Evolutionary conservation across 371 early-diverging fungal species (phyloP).

Genomic region (Quaeritorhiza haematococci): DNA sequence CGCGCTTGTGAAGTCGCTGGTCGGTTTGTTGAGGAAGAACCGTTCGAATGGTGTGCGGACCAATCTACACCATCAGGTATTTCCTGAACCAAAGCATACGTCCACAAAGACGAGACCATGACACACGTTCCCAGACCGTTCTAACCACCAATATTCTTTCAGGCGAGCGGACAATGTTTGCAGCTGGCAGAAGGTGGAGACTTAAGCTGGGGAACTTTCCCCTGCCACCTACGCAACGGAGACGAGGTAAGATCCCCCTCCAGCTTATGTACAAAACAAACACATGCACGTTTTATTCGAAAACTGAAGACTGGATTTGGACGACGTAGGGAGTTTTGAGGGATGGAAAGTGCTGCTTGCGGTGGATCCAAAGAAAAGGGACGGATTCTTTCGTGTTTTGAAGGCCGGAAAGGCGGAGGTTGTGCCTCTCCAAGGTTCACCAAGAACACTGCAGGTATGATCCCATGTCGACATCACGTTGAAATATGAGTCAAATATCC

Average conservation of each 20-base stretch:
- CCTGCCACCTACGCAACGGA: no score
- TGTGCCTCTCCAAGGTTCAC: no score
- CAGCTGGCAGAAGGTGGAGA: conserved; percentile 12
- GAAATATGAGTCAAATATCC: no score
- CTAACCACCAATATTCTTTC: not conserved
- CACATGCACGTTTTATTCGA: no score
- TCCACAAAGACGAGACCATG: no score
- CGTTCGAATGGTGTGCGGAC: conserved; percentile 25
- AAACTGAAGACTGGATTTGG: not conserved
- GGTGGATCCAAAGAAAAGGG: conserved; percentile 1
- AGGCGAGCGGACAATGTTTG: not conserved
- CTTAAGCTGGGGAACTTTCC: conserved; percentile 5
- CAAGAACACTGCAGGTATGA: no score
- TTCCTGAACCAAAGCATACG: no score
- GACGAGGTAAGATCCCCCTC: no score
- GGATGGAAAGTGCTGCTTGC: conserved; percentile 15
- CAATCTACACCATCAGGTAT: no score
- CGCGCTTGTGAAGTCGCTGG: conserved; percentile 16
- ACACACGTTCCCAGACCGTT: not conserved
- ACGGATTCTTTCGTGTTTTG: conserved; percentile 15
- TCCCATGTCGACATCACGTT: no score
- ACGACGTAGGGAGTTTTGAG: conserved; percentile 3
- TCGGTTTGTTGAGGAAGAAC: conserved; percentile 24
- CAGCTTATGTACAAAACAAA: no score
- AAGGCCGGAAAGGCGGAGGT: conserved; percentile 19